Base-by-base conservation (phyloP, 2,329 filamentous ascomycete species). In the Fusarium staphyleae region DNA sequence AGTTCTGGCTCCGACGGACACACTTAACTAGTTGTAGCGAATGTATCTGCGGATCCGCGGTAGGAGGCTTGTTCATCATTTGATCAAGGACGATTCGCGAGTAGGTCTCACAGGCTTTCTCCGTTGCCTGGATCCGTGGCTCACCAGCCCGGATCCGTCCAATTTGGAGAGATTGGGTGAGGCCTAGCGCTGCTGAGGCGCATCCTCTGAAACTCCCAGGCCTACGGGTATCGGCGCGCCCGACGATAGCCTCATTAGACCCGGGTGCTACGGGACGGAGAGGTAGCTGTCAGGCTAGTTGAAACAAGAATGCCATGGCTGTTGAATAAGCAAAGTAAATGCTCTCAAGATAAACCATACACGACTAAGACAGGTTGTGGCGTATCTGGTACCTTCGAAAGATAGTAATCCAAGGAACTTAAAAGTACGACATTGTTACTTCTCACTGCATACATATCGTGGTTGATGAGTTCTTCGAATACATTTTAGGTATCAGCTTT, bases 131-230 rank as follows among this genome's bases (percentile, higher is more conserved):
- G 10, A 22, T 24, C 7, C 34, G 10, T 37, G 34, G 16, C 15
- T 36, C 34, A 36, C 14, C 12, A n/a, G 8, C 12, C 22, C 12
- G 26, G 32, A 24, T 12, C 32, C 41, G 34, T 50, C 48, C 29
- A 15, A 13, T 26, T 39, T n/a, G 46, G 36, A 45, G 48, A 40
- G 44, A 51, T 39, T 40, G 33, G 40, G 48, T 11, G 32, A 28
- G 30, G 28, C 40, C 48, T 63, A 63, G 60, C 52, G 55, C 43
- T 39, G 36, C 16, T 35, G 51, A 40, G 47, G 47, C n/a, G 15
- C 6, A 2, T 18, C 32, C 24, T 33, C 39, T 47, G 41, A 48
- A 53, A 51, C 57, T 39, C 24, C 34, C 5, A 26, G 9, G 15
- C 36, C 19, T 45, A 26, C 43, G 45, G 33, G 36, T 49, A 29